Evolutionary conservation across 306 rosid species (phyloP).

Genomic region (Quillaja saponaria): DNA sequence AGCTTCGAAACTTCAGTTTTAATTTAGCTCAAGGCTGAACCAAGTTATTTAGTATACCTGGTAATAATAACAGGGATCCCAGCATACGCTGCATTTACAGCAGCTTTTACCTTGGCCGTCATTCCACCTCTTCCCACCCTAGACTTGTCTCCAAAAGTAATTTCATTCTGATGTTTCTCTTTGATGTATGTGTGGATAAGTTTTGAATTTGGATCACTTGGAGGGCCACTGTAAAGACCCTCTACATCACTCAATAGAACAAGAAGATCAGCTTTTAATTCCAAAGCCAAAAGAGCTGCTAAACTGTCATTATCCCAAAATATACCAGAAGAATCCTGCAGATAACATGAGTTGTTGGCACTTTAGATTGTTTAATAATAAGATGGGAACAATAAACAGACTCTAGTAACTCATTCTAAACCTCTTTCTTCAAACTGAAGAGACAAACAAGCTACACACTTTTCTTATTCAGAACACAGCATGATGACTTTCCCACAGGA

Average conservation of each 20-base stretch:
- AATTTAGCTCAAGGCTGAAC: constrained; percentile 7
- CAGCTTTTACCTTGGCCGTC: constrained; percentile 99
- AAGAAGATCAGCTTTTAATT: constrained; percentile 94
- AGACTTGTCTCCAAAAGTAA: constrained; percentile 97
- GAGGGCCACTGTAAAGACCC: constrained; percentile 96
- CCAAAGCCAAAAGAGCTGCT: constrained; percentile 94
- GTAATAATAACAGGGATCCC: constrained; percentile 96
- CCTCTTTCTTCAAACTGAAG: background rate
- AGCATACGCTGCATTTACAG: constrained; percentile 83
- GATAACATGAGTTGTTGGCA: constrained; percentile 14
- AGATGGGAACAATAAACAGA: background rate
- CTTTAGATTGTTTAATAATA: constrained; percentile 10
- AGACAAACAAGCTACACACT: background rate
- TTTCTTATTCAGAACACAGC: background rate
- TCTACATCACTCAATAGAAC: constrained; percentile 94
- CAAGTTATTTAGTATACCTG: constrained; percentile 50
- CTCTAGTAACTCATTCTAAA: constrained; percentile 6
- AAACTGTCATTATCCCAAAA: constrained; percentile 99
- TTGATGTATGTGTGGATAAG: constrained; percentile 88
- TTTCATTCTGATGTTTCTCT: constrained; percentile 86
- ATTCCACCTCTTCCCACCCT: constrained; percentile 99
- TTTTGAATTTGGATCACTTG: constrained; percentile 87
- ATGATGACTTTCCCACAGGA: background rate
- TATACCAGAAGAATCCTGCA: constrained; percentile 97
- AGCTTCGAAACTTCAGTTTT: constrained; percentile 6